Evolutionary conservation across 768 basidiomycete species (phyloP), one percentile per base, ranked within the genome.

Genomic region (Scleroderma bovista): DNA sequence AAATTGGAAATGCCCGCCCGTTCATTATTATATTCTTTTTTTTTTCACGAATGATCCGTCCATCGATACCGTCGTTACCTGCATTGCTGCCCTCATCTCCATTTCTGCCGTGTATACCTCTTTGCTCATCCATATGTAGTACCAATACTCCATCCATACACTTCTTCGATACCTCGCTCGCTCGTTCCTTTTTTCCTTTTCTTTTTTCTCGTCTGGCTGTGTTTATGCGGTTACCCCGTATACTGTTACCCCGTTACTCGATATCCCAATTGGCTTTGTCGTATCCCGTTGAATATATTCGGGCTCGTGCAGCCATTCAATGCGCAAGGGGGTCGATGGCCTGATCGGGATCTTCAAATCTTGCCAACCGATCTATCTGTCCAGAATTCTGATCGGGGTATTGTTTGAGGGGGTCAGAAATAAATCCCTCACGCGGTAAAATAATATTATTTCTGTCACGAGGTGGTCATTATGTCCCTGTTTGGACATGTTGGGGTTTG

Each of bases 191-290:
- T 53, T 32, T 38, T 53, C 19, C 42, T 54, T 51, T 54, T 43
- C 26, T 40, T 24, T 29, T 54, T n/a, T n/a, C n/a, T n/a, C n/a
- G n/a, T 53, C 57, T 55, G 58, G 52, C 56, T 60, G 60, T 63
- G 52, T 56, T 54, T 60, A 67, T 69, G 54, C 65, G 65, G 67
- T 65, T 67, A 67, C 67, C 67, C 66, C 67, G 65, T 69, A 69
- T 54, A 67, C 54, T 52, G 54, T 69, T 65, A 65, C 65, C 65
- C 62, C 53, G 60, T 58, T 56, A 56, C 54, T 60, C 58, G 65
- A 68, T 66, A 68, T 66, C 60, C 67, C 51, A n/a, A 22, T 52
- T 50, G 60, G 13, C 23, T 48, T 47, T 36, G 34, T 58, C 57
- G 48, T 56, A 34, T 34, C 44, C 43, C 33, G 44, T 58, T 55